Conservation (phyloP, 2,329 filamentous ascomycete genomes). For the Diplodia mutila region DNA sequence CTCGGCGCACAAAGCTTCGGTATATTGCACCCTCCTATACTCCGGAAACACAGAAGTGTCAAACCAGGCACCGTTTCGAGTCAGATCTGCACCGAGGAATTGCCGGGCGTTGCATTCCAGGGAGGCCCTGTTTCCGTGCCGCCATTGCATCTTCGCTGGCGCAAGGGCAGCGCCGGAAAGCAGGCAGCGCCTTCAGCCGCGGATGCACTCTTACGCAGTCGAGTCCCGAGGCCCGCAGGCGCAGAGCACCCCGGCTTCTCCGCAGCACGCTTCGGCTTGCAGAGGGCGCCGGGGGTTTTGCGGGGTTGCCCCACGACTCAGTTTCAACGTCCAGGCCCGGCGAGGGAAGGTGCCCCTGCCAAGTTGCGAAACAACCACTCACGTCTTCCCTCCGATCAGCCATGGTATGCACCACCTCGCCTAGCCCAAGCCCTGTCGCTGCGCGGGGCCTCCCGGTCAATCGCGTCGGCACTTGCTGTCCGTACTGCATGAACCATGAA, state of each 20-base stretch:
- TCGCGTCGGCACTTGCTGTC: neutral
- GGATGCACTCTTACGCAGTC: neutral
- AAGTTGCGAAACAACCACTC: slow-evolving; percentile 15
- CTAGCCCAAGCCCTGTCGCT: neutral
- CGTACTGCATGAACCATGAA: neutral
- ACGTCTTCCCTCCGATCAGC: neutral
- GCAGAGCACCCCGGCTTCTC: neutral
- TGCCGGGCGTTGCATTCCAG: neutral
- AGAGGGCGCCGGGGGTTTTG: neutral
- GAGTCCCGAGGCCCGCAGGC: neutral
- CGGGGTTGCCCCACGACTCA: slow-evolving; percentile 20
- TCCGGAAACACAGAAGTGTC: neutral
- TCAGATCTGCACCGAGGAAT: neutral
- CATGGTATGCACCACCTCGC: slow-evolving; percentile 3
- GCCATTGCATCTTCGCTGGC: neutral
- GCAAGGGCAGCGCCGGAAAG: neutral
- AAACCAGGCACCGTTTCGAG: slow-evolving; percentile 5
- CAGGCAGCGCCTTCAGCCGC: neutral
- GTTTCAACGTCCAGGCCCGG: slow-evolving; percentile 12
- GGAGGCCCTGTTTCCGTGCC: neutral
- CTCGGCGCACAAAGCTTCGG: neutral
- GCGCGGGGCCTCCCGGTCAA: slow-evolving; percentile 8
- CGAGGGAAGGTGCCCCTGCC: slow-evolving; percentile 16
- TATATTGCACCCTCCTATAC: neutral
- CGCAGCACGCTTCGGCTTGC: neutral